Evolutionary conservation across 2,329 filamentous ascomycete species (phyloP).

Genomic region (Geosmithia morbida): DNA sequence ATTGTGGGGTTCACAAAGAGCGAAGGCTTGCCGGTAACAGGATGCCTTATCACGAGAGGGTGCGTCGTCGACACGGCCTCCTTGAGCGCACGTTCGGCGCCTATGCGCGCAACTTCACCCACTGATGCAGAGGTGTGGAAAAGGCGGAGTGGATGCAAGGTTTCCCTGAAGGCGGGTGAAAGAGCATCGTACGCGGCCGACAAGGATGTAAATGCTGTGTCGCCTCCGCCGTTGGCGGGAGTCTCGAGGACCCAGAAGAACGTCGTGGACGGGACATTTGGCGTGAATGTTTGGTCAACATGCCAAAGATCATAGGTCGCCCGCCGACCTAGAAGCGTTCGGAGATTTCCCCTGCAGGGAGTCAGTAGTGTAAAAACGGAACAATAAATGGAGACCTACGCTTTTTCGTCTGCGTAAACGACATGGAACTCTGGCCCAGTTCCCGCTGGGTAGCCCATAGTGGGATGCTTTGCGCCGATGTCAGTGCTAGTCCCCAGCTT

Average conservation of each 20-base stretch:
- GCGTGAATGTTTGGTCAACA: constrained; percentile 16
- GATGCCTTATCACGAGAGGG: constrained; percentile 62
- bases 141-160: constrained; percentile 50
- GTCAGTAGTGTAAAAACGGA: not conserved
- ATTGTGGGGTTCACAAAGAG: constrained; percentile 53
- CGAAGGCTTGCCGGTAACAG: constrained; percentile 63
- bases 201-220: constrained; percentile 64
- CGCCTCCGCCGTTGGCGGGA: constrained; percentile 33
- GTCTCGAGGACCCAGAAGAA: constrained; percentile 18
- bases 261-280: constrained; percentile 14
- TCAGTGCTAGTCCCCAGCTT: not conserved
- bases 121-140: constrained; percentile 1
- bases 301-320: constrained; percentile 17
- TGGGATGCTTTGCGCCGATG: constrained; percentile 9
- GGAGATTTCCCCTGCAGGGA: constrained; percentile 9
- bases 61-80: constrained; percentile 53
- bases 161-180: constrained; percentile 58
- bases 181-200: constrained; percentile 64
- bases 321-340: constrained; percentile 11
- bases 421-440: constrained; percentile 17
- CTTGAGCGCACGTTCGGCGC: constrained; percentile 46
- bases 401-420: constrained; percentile 15
- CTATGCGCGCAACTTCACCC: constrained; percentile 56
- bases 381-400: constrained; percentile 5
- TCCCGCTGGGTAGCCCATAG: constrained; percentile 15